Evolutionary conservation across 768 basidiomycete genomes (phyloP).

Genomic region (Chalciporus sphaerocephalus): DNA sequence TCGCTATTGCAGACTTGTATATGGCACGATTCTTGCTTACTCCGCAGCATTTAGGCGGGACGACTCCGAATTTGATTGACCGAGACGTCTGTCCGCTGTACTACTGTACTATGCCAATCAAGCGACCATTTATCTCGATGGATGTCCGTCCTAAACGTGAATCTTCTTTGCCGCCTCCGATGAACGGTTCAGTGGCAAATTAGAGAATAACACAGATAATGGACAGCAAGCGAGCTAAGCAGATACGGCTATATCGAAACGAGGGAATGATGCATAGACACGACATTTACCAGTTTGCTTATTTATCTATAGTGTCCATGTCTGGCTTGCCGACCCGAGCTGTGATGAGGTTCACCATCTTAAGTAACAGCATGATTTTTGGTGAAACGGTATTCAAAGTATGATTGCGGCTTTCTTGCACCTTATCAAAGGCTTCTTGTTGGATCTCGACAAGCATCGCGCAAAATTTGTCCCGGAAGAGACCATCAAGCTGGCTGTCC

Average conservation of each 20-base stretch:
- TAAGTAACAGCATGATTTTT: conserved; percentile 23
- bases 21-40: conserved; percentile 88
- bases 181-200: not conserved
- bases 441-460: conserved; percentile 18
- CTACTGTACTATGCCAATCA: conserved; percentile 12
- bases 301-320: conserved; percentile 7
- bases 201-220: not conserved
- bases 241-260: not conserved
- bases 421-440: conserved; percentile 22
- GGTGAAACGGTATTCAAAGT: conserved; percentile 27
- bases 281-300: not conserved
- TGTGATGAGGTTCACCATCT: conserved; percentile 31
- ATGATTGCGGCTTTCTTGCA: conserved; percentile 17
- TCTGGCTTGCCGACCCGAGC: conserved; percentile 24
- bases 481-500: conserved; percentile 20
- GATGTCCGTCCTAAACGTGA: conserved; percentile 5
- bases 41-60: conserved; percentile 79
- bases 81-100: not conserved
- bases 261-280: not conserved
- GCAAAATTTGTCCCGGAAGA: conserved; percentile 24
- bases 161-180: not conserved
- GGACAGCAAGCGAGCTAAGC: not conserved
- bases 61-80: conserved; percentile 72
- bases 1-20: conserved; percentile 56
- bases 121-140: conserved; percentile 13